Percentiles rank a stretch among this genome's conserved stretches.
phyloP scores from a whole-genome alignment of 768 basidiomycete species.

The Amanita exitialis region DNA sequence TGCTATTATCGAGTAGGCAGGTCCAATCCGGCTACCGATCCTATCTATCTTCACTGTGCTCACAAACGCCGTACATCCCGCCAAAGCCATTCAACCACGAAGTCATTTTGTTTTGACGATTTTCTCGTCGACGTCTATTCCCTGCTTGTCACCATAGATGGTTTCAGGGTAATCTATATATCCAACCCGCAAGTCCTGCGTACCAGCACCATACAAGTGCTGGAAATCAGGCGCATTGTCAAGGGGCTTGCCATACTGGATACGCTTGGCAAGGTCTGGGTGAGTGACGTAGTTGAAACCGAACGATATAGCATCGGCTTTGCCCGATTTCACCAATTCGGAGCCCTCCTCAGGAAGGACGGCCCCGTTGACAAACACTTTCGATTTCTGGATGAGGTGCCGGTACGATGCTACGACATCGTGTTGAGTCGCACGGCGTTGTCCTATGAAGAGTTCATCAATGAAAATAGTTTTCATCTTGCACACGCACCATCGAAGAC shows the following conservation, averaged over 20 bases:
- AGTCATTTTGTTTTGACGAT: too few species aligned
- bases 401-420: slow-evolving; percentile 29
- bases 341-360: slow-evolving; percentile 28
- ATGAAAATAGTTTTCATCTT: neutral
- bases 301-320: slow-evolving; percentile 26
- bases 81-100: too few species aligned
- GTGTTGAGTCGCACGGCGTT: slow-evolving; percentile 23
- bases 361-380: slow-evolving; percentile 25
- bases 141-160: neutral
- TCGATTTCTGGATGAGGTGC: slow-evolving; percentile 24
- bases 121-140: too few species aligned
- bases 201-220: slow-evolving; percentile 18
- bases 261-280: slow-evolving; percentile 28
- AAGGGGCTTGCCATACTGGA: slow-evolving; percentile 22
- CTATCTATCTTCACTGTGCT: too few species aligned
- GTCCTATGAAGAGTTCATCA: slow-evolving; percentile 13
- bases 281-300: slow-evolving; percentile 28
- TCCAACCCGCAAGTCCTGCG: slow-evolving; percentile 17
- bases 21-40: too few species aligned
- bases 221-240: slow-evolving; percentile 20
- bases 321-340: slow-evolving; percentile 21
- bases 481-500: slow-evolving; percentile 19
- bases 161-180: slow-evolving; percentile 28
- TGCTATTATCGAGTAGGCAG: too few species aligned
- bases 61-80: too few species aligned